Conservation (phyloP, 805 yeast genomes). For the Candida nitratophila region DNA sequence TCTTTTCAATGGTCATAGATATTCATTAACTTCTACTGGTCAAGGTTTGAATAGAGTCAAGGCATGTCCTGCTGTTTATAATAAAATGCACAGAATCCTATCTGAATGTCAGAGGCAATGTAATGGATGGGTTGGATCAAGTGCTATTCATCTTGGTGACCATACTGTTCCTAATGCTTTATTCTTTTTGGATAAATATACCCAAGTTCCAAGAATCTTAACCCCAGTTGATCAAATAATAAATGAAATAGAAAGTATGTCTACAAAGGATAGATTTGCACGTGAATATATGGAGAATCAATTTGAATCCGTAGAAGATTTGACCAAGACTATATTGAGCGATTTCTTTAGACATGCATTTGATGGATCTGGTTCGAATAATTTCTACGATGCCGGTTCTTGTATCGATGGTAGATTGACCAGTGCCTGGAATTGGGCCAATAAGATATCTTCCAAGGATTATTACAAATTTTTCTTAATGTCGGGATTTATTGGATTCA, state of each 20-base stretch:
- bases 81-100: slow-evolving; percentile 65
- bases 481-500: slow-evolving; percentile 69
- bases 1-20: slow-evolving; percentile 47
- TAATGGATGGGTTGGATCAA: slow-evolving; percentile 67
- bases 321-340: slow-evolving; percentile 39
- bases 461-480: slow-evolving; percentile 55
- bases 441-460: slow-evolving; percentile 58
- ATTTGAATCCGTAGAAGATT: slow-evolving; percentile 47
- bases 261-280: slow-evolving; percentile 37
- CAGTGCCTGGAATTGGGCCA: slow-evolving; percentile 80
- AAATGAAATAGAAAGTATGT: slow-evolving; percentile 45
- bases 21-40: slow-evolving; percentile 64
- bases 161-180: slow-evolving; percentile 80
- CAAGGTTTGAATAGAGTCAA: slow-evolving; percentile 77
- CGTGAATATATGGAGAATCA: slow-evolving; percentile 48
- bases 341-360: slow-evolving; percentile 55
- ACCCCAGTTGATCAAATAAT: slow-evolving; percentile 64
- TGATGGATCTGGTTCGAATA: slow-evolving; percentile 81
- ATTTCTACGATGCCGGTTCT: slow-evolving; percentile 76
- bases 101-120: slow-evolving; percentile 61
- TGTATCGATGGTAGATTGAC: slow-evolving; percentile 81
- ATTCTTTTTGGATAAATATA: slow-evolving; percentile 71
- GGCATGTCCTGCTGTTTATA: slow-evolving; percentile 60
- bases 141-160: slow-evolving; percentile 77
- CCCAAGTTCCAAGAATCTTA: slow-evolving; percentile 71